Conservation (phyloP, 257 asterid genomes). For the Verbena officinalis region DNA sequence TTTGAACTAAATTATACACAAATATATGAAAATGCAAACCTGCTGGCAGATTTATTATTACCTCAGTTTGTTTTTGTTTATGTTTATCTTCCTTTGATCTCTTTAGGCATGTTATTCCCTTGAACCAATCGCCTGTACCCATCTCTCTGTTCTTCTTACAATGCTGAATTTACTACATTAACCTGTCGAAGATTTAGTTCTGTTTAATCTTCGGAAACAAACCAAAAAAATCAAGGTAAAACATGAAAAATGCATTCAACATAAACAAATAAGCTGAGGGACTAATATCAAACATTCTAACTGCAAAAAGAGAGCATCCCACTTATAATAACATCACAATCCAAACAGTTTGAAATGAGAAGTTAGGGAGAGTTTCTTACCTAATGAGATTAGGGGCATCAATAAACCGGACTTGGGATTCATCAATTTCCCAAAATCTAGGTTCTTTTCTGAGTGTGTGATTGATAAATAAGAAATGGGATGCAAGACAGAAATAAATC, state of each 20-base stretch:
- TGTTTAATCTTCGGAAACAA: not conserved
- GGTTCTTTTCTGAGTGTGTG: not conserved
- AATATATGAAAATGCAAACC: not conserved
- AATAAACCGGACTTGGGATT: conserved; percentile 14
- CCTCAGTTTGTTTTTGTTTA: conserved; percentile 41
- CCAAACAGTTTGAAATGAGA: not conserved
- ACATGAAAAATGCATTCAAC: not conserved
- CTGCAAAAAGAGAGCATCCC: too few relatives aligned
- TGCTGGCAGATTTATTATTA: not conserved
- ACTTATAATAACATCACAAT: not conserved
- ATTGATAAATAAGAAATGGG: conserved; percentile 2
- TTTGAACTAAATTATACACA: conserved; percentile 1
- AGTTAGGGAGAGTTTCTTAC: not conserved
- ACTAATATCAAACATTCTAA: too few relatives aligned
- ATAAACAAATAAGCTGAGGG: not conserved
- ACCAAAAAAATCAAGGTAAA: too few relatives aligned
- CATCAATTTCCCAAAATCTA: not conserved
- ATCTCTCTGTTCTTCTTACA: conserved; percentile 24
- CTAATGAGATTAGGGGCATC: conserved; percentile 15
- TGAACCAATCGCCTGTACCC: conserved; percentile 66
- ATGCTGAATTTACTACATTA: conserved; percentile 1
- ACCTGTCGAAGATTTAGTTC: not conserved
- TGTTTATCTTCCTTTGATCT: conserved; percentile 39
- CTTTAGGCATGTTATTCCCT: conserved; percentile 41
- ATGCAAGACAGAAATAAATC: conserved; percentile 8